Conservation (phyloP, 2,329 filamentous ascomycete genomes). For the Xylariaceae sp. region DNA sequence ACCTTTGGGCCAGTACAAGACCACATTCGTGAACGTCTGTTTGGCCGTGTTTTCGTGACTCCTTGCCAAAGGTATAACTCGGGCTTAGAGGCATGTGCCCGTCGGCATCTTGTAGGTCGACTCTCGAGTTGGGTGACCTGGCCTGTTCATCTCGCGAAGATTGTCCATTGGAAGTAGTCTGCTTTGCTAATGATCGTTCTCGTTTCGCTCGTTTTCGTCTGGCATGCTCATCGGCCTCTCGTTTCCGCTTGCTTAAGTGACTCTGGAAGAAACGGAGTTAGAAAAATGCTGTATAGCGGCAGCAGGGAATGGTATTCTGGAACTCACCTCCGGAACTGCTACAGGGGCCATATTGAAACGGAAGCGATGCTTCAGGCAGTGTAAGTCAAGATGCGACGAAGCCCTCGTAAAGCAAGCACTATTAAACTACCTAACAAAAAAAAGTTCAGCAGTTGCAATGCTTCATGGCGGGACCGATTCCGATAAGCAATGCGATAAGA, state of each 20-base stretch:
- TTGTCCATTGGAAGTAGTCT: neutral
- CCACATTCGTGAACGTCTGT: too few species aligned
- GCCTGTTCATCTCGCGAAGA: too few species aligned
- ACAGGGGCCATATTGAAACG: slow-evolving; percentile 22
- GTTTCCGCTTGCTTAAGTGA: slow-evolving; percentile 43
- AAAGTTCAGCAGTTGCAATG: slow-evolving; percentile 15
- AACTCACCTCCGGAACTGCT: slow-evolving; percentile 20
- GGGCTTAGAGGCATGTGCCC: slow-evolving; percentile 4
- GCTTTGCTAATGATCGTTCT: slow-evolving; percentile 10
- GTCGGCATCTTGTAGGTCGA: slow-evolving; percentile 1
- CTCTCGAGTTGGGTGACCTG: neutral
- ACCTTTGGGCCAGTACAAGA: neutral
- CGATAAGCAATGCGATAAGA: slow-evolving; percentile 26
- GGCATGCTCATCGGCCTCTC: slow-evolving; percentile 38
- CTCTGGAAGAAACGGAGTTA: slow-evolving; percentile 18
- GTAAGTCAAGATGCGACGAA: slow-evolving; percentile 2
- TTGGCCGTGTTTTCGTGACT: slow-evolving; percentile 11
- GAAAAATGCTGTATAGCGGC: neutral
- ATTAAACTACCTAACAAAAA: slow-evolving; percentile 12
- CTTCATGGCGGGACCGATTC: slow-evolving; percentile 15
- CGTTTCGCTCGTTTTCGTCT: slow-evolving; percentile 38
- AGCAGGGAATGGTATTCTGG: neutral
- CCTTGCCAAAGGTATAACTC: slow-evolving; percentile 4
- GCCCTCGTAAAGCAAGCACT: slow-evolving; percentile 1
- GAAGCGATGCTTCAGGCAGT: neutral